Conservation (phyloP, 1,139 yeast genomes). For the Dujonia santamariae region DNA sequence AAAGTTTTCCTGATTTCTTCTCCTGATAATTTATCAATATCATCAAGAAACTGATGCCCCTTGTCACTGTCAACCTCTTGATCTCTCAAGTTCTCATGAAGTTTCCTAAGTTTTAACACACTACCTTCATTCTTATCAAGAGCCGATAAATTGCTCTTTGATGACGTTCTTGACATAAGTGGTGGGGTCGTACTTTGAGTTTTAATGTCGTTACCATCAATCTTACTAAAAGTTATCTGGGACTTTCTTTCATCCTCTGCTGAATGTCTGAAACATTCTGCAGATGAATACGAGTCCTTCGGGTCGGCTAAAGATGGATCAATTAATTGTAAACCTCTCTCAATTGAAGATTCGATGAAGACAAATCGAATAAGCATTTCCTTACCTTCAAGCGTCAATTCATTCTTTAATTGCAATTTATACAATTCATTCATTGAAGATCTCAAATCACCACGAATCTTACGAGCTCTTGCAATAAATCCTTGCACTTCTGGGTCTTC, state of each 20-base stretch:
- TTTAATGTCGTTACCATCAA: neutral
- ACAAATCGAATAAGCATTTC: constrained; percentile 69
- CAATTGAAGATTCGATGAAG: constrained; percentile 65
- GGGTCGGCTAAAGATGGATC: constrained; percentile 30
- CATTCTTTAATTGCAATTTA: constrained; percentile 49
- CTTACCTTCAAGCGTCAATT: constrained; percentile 63
- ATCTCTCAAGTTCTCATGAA: constrained; percentile 16
- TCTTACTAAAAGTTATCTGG: neutral
- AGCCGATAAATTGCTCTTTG: constrained; percentile 33
- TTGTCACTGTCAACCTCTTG: constrained; percentile 6
- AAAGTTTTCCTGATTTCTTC: constrained; percentile 53
- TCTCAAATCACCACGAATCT: constrained; percentile 46
- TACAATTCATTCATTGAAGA: constrained; percentile 56
- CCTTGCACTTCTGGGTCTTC: constrained; percentile 27
- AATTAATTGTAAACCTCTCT: constrained; percentile 58
- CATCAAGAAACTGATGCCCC: constrained; percentile 12
- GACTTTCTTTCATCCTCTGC: constrained; percentile 1
- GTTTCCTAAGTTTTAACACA: constrained; percentile 31
- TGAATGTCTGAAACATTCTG: constrained; percentile 11
- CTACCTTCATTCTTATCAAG: constrained; percentile 44
- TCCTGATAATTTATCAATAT: constrained; percentile 37
- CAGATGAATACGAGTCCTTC: constrained; percentile 6
- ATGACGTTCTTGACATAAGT: constrained; percentile 31
- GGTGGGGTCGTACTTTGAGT: constrained; percentile 25
- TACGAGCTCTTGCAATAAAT: constrained; percentile 43